A percentile compares a stretch with the other conserved stretches of the same genome.
These are phyloP conservation scores for Trichosporon sp. DNA, from an alignment of 1,284 basidiomycete species.

Conservation along the genomic window DNA sequence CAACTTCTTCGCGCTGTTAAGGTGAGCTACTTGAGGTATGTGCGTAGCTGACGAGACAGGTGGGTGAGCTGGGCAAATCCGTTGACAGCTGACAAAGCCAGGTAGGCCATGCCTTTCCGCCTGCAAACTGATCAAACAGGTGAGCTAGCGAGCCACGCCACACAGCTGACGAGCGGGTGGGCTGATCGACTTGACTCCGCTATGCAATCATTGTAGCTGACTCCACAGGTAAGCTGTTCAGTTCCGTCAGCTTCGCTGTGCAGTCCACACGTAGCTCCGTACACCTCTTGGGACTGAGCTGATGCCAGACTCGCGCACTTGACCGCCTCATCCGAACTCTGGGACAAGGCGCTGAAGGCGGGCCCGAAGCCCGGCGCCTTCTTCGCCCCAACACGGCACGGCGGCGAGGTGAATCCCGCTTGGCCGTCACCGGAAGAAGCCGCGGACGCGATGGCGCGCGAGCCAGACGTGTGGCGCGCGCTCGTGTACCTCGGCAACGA, in stretches of 20 bases:
- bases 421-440: not conserved
- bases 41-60: not conserved
- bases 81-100: not conserved
- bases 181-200: too few species aligned
- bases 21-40: not conserved
- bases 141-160: too few species aligned
- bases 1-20: not conserved
- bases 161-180: not conserved
- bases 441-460: not conserved
- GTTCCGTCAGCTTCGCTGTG: not conserved
- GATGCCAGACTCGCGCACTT: not conserved
- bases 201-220: not conserved
- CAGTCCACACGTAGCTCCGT: not conserved
- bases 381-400: not conserved
- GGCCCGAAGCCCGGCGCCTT: not conserved
- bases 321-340: not conserved
- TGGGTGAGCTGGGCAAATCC: not conserved
- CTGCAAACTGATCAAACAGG: not conserved
- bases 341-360: not conserved
- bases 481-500: slow-evolving; percentile 2
- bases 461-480: not conserved
- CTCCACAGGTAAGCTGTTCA: not conserved
- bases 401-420: not conserved
- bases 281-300: too few species aligned
- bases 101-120: not conserved